phyloP scores from a whole-genome alignment of 2,329 filamentous ascomycete genomes.

The Aspergillus fischeri region DNA sequence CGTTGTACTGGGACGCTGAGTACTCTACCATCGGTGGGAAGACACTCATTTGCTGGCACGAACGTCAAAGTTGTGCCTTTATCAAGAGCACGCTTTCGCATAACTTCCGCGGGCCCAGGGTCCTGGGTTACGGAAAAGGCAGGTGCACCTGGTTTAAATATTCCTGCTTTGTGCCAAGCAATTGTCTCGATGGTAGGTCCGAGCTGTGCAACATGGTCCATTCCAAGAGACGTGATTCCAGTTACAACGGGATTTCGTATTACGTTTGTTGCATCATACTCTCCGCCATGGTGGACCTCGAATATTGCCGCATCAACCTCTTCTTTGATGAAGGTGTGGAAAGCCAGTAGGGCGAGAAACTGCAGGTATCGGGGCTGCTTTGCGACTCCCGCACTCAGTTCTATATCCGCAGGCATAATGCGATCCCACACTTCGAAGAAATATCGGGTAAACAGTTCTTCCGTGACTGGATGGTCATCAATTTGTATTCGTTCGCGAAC shows the following conservation, averaged over 20 bases:
- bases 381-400: constrained; percentile 8
- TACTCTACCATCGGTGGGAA: constrained; percentile 14
- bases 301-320: constrained; percentile 60
- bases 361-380: constrained; percentile 44
- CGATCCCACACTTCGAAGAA: constrained; percentile 32
- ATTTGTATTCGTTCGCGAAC: constrained; percentile 39
- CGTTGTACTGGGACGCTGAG: constrained; percentile 26
- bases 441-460: constrained; percentile 19
- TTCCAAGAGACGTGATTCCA: constrained; percentile 62
- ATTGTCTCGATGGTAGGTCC: constrained; percentile 62
- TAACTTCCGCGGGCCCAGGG: constrained; percentile 42
- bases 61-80: constrained; percentile 48
- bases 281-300: constrained; percentile 65
- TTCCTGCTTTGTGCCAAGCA: constrained; percentile 70
- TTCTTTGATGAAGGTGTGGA: constrained; percentile 63
- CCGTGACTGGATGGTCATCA: constrained; percentile 23
- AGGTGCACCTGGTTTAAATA: constrained; percentile 58
- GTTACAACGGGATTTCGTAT: constrained; percentile 55
- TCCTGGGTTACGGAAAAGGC: constrained; percentile 58
- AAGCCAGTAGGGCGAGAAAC: constrained; percentile 60
- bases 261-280: constrained; percentile 66
- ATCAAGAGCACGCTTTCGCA: constrained; percentile 51
- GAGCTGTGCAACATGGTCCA: constrained; percentile 63
- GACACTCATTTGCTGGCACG: constrained; percentile 25
- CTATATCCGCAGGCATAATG: constrained; percentile 26